Percentiles rank a stretch among this genome's conserved stretches.
These are phyloP conservation scores for Cucumis cinereus DNA, from an alignment of 306 rosid species.

Conservation along the genomic window DNA sequence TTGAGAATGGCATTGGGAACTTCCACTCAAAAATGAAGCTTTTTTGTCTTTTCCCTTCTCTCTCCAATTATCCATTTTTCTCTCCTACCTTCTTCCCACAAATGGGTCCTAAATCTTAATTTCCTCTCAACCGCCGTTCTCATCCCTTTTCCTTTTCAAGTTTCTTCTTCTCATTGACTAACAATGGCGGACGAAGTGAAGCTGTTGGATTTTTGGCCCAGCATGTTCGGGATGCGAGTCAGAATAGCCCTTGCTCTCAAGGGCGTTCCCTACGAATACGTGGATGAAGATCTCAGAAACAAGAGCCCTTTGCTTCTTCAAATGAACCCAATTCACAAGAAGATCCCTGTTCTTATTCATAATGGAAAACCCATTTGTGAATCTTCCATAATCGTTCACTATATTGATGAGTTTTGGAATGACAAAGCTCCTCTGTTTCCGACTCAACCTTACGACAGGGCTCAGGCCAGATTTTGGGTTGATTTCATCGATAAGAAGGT, in stretches of 20 bases:
- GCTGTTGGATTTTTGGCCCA: constrained; percentile 17
- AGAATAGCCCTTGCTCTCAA: constrained; percentile 26
- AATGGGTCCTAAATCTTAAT: no score
- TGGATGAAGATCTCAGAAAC: constrained; percentile 24
- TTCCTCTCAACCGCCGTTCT: neutral
- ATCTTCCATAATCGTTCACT: constrained; percentile 25
- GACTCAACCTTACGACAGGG: constrained; percentile 25
- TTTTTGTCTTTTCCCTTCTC: no score
- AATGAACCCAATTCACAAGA: constrained; percentile 40
- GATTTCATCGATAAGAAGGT: constrained; percentile 28
- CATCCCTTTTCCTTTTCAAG: neutral
- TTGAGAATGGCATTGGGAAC: no score
- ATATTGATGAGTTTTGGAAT: constrained; percentile 31
- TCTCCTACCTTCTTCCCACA: no score
- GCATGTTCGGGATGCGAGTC: constrained; percentile 22
- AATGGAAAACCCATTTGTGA: constrained; percentile 39
- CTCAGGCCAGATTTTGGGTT: constrained; percentile 32
- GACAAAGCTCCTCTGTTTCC: constrained; percentile 17
- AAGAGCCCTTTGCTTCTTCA: constrained; percentile 38
- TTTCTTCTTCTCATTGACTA: no score
- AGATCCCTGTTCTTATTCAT: constrained; percentile 45
- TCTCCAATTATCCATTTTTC: no score
- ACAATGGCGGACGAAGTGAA: constrained; percentile 19
- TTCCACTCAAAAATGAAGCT: no score
- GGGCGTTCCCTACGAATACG: constrained; percentile 17